Evolutionary conservation across 805 yeast genomes (phyloP).

Genomic region (Wickerhamomyces hampshirensis): DNA sequence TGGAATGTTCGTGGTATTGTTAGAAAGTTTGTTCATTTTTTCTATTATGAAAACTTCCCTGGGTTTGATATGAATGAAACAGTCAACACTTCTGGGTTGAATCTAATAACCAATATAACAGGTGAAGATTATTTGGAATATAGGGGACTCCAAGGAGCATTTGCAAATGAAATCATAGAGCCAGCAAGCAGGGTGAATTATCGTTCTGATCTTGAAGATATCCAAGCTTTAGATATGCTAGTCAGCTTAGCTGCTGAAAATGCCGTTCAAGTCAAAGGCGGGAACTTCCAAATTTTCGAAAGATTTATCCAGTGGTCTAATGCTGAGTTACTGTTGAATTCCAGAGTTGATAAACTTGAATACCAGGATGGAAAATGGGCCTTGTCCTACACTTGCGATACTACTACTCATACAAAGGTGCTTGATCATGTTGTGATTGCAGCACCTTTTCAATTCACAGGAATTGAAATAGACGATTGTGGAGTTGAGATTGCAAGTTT

Average conservation of each 20-base stretch:
- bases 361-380: constrained; percentile 6
- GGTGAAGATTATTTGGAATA: constrained; percentile 25
- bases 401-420: constrained; percentile 1
- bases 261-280: constrained; percentile 35
- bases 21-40: constrained; percentile 27
- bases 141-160: constrained; percentile 23
- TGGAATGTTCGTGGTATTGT: constrained; percentile 19
- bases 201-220: constrained; percentile 34
- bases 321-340: constrained; percentile 28
- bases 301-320: constrained; percentile 31
- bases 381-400: constrained; percentile 6
- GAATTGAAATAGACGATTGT: constrained; percentile 17
- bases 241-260: constrained; percentile 36
- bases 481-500: constrained; percentile 6
- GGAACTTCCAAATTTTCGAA: constrained; percentile 41
- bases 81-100: not conserved
- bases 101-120: constrained; percentile 2
- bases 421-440: constrained; percentile 44
- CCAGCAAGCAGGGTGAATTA: constrained; percentile 41
- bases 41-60: constrained; percentile 32
- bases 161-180: constrained; percentile 30
- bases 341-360: constrained; percentile 26
- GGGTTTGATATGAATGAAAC: constrained; percentile 15
- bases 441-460: constrained; percentile 33
- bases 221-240: constrained; percentile 39